Evolutionary conservation across 1,284 basidiomycete species (phyloP), one percentile per base, ranked within the genome.

Genomic region (Fomitopsis schrenkii): DNA sequence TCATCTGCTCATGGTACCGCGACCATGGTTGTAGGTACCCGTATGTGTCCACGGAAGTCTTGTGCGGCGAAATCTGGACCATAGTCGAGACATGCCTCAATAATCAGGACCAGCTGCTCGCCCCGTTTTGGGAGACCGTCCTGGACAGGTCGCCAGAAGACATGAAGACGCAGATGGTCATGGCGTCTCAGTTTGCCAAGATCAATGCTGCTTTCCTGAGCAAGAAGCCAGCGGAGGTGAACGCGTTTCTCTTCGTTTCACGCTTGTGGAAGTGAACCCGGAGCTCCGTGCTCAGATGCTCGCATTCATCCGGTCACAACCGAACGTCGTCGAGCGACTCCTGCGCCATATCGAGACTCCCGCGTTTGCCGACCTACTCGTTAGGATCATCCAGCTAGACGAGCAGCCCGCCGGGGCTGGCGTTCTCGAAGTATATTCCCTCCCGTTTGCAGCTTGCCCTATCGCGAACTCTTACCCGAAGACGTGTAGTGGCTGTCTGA

Each of bases 41-140:
- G 0, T 94, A 94, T 71, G 86, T 97, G 38, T 92, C 95, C 17
- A 95, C 96, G 17, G 97, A 99, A 75, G 95, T 99, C 35, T 83
- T 99, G 40, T 96, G 95, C 75, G 93, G 91, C 76, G 96, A 98
- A 70, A 89, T 97, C 74, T 97, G 95, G 90, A 92, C 91, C 22
- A 93, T 99, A 68, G 88, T 95, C 55, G 93, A 97, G 73, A 93
- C 93, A 2, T 92, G 96, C 70, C 82, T 97, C 69, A 84, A 83
- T 67, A 82, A 92, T 70, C 80, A 83, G 53, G 80, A 87, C 26
- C 84, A 88, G 65, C 79, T 96, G 58, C 81, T 95, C 60, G 78
- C 81, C 19, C 90, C 92, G 8, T 97, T 97, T 80, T 99, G 97
- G 97, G 93, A 98, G 74, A 87, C 86, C 10, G 88, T 98, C 10